These are phyloP conservation scores for Helianthus annuus DNA, from an alignment of 129 eudicot species.

Conservation along the genomic window DNA sequence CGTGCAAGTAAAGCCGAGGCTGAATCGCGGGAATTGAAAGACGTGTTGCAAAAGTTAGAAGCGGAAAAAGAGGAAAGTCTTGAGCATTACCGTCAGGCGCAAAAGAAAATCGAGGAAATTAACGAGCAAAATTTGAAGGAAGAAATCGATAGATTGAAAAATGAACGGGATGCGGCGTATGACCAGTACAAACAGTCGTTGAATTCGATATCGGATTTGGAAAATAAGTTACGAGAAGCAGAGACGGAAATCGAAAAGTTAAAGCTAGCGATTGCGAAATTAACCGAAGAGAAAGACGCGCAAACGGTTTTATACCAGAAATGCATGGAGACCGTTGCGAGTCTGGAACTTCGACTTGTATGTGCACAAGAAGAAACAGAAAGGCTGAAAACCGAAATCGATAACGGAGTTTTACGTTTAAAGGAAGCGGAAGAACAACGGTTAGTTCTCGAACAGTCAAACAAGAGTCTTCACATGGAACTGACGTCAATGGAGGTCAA, in stretches of 20 bases:
- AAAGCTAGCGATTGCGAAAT: conserved; percentile 45
- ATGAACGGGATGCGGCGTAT: conserved; percentile 59
- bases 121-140: conserved; percentile 44
- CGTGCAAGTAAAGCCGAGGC: conserved; percentile 73
- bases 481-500: conserved; percentile 57
- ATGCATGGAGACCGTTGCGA: conserved; percentile 64
- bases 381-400: conserved; percentile 59
- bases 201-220: conserved; percentile 50
- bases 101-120: conserved; percentile 37
- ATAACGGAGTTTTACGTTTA: conserved; percentile 52
- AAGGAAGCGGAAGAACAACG: conserved; percentile 77
- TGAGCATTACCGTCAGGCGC: conserved; percentile 48
- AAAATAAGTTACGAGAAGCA: conserved; percentile 53
- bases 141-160: conserved; percentile 46
- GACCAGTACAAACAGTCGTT: conserved; percentile 53
- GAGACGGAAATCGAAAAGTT: conserved; percentile 66
- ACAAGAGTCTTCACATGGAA: conserved; percentile 64
- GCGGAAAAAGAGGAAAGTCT: conserved; percentile 74
- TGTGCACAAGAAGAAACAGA: conserved; percentile 60
- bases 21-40: conserved; percentile 56
- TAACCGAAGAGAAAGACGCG: conserved; percentile 67
- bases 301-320: conserved; percentile 50
- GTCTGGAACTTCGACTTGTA: conserved; percentile 50
- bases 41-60: conserved; percentile 46
- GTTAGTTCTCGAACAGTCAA: conserved; percentile 54